These are phyloP conservation scores for Strombidium stylifer DNA, from an alignment of 73 alveolate species.

Conservation along the genomic window DNA sequence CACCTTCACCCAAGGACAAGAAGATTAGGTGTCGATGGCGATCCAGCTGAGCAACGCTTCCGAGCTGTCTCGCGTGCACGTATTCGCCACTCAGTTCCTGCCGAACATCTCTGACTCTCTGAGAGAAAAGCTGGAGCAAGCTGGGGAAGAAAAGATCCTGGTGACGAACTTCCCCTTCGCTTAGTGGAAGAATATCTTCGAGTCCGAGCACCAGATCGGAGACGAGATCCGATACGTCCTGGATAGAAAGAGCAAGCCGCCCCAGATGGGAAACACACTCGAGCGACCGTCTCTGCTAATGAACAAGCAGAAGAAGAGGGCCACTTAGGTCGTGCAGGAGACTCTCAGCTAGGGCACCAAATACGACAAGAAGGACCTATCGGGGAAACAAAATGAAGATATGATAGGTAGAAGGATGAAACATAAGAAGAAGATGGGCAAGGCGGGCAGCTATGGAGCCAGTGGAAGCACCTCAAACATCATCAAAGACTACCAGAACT, in stretches of 20 bases:
- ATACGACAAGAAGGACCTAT: conserved; percentile 30
- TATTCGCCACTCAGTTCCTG: conserved; percentile 20
- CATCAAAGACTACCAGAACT: conserved; percentile 53
- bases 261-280: conserved; percentile 88
- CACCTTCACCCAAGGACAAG: not conserved
- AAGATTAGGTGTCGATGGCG: not conserved
- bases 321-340: conserved; percentile 77
- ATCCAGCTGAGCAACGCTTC: conserved; percentile 1
- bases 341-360: conserved; percentile 57
- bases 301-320: conserved; percentile 70
- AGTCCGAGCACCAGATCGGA: conserved; percentile 68
- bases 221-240: conserved; percentile 93
- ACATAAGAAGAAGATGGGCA: not conserved
- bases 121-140: not conserved
- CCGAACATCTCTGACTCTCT: not conserved
- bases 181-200: conserved; percentile 77
- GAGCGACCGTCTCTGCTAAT: conserved; percentile 86
- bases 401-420: too few relatives aligned
- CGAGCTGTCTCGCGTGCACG: conserved; percentile 39
- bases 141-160: too few relatives aligned
- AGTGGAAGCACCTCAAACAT: not conserved
- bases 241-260: conserved; percentile 79
- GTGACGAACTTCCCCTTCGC: conserved; percentile 57
- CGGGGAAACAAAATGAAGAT: not conserved
- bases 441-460: not conserved